Conservation (phyloP, 2,329 filamentous ascomycete species). For the Rhynchosporium agropyri region DNA sequence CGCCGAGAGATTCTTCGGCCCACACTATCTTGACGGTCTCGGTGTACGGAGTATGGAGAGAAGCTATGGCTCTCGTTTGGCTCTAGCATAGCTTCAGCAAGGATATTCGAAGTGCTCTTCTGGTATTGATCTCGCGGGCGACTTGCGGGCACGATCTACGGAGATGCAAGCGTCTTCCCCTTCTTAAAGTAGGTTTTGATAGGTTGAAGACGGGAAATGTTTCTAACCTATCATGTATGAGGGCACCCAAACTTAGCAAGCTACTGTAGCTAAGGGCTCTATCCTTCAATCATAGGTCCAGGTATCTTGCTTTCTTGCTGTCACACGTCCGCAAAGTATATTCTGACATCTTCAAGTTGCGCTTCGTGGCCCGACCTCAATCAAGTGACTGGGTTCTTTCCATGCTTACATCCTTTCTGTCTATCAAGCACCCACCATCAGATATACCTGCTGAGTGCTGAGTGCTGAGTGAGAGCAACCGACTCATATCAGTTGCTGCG, state of each 20-base stretch:
- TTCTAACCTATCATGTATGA: slow-evolving; percentile 14
- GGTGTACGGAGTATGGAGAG: too few species aligned
- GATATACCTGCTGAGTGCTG: slow-evolving; percentile 8
- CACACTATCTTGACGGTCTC: neutral
- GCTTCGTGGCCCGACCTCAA: neutral
- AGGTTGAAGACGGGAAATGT: slow-evolving; percentile 19
- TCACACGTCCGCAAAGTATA: neutral
- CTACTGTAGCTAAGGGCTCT: neutral
- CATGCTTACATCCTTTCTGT: neutral
- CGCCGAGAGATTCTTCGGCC: slow-evolving; percentile 21
- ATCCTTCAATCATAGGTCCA: neutral
- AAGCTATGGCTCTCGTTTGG: too few species aligned
- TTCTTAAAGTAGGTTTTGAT: slow-evolving; percentile 21
- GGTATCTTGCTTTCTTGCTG: neutral
- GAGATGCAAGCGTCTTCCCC: neutral
- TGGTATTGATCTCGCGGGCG: slow-evolving; percentile 29
- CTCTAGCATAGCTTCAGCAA: neutral
- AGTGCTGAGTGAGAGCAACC: slow-evolving; percentile 17
- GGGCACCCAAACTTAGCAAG: neutral
- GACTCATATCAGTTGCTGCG: neutral
- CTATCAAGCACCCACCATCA: slow-evolving; percentile 1
- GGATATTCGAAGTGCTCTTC: slow-evolving; percentile 18
- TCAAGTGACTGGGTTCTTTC: neutral
- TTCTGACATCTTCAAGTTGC: slow-evolving; percentile 11
- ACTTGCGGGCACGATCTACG: slow-evolving; percentile 26